Conservation (phyloP, 2,329 filamentous ascomycete species). For the Colletotrichum australisinense region DNA sequence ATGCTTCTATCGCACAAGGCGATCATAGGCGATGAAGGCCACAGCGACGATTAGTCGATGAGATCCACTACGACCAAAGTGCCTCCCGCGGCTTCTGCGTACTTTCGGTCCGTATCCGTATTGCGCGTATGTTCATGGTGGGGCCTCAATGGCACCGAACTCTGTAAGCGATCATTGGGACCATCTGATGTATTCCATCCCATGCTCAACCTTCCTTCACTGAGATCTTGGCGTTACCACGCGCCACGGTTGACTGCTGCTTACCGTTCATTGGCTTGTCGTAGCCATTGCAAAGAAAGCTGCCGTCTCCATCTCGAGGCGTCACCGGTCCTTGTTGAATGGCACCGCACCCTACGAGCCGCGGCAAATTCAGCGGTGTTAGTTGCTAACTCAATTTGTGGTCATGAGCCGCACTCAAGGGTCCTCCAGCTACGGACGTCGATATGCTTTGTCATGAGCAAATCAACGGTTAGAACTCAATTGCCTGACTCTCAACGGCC, state of each 20-base stretch:
- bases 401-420: neutral
- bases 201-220: conserved; percentile 9
- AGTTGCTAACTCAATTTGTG: neutral
- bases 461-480: neutral
- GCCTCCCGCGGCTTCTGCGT: neutral
- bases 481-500: neutral
- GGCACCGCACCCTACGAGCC: too few species aligned
- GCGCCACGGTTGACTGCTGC: neutral
- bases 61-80: neutral
- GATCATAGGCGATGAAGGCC: neutral
- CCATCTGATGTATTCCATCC: conserved; percentile 10
- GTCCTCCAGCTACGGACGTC: too few species aligned
- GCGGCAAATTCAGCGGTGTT: neutral
- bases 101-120: conserved; percentile 9
- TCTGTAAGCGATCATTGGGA: conserved; percentile 4
- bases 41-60: neutral
- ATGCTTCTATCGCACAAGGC: too few species aligned
- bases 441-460: neutral
- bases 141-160: neutral
- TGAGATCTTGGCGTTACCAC: conserved; percentile 2
- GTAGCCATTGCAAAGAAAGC: neutral
- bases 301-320: neutral
- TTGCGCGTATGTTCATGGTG: conserved; percentile 16
- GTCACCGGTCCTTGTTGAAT: neutral
- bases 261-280: conserved; percentile 13